Evolutionary conservation across 2,329 filamentous ascomycete genomes (phyloP).

Genomic region (Penicillium aurantiogriseum): DNA sequence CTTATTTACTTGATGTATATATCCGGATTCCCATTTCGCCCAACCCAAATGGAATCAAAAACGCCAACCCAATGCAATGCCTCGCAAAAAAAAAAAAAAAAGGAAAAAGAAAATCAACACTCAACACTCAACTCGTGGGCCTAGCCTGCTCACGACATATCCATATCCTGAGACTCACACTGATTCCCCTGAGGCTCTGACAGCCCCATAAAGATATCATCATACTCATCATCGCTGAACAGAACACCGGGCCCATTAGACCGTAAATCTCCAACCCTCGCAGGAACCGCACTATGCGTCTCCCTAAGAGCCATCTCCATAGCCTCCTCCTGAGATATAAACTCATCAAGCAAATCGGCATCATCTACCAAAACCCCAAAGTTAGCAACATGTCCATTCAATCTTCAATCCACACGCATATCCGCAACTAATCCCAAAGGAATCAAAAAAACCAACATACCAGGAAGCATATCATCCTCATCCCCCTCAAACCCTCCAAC

Average conservation of each 20-base stretch:
- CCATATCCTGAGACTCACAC: constrained; percentile 34
- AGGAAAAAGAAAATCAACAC: background rate
- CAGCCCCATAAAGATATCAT: constrained; percentile 64
- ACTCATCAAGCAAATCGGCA: constrained; percentile 37
- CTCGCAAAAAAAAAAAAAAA: background rate
- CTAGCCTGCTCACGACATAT: constrained; percentile 35
- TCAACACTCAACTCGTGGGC: constrained; percentile 2
- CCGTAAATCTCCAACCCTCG: background rate
- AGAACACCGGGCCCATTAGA: constrained; percentile 16
- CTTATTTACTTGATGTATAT: constrained; percentile 23
- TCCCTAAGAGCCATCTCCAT: constrained; percentile 33
- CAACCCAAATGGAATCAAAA: constrained; percentile 1
- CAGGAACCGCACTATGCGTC: constrained; percentile 4
- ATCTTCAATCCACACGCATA: background rate
- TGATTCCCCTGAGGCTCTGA: constrained; percentile 43
- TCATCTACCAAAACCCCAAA: constrained; percentile 18
- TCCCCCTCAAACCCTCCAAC: constrained; percentile 22
- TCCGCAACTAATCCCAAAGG: background rate
- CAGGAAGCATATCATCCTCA: constrained; percentile 28
- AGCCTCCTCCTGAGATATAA: constrained; percentile 35
- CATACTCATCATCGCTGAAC: constrained; percentile 59
- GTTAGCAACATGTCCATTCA: background rate
- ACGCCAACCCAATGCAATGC: constrained; percentile 21
- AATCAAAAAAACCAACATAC: constrained; percentile 16
- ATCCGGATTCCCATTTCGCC: background rate